Percentiles rank a stretch among this genome's conserved stretches.
Evolutionary conservation across 768 basidiomycete species (phyloP).

Genomic region (Lentinula boryana): DNA sequence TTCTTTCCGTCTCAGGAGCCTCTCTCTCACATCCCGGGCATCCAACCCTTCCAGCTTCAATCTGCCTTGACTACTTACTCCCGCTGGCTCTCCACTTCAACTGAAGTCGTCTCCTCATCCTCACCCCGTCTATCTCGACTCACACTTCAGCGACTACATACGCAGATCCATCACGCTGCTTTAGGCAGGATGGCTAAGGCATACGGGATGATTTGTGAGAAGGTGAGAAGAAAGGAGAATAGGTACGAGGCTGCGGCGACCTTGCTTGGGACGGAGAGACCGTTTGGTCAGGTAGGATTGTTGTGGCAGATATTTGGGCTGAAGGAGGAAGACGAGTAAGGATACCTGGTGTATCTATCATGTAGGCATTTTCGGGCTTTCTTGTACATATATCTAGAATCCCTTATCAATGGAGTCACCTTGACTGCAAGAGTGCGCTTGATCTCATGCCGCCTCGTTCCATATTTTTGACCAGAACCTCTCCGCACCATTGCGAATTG

Average conservation of each 20-base stretch:
- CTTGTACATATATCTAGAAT: too few species aligned
- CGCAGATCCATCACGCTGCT: slow-evolving; percentile 70
- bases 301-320: slow-evolving; percentile 78
- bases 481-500: too few species aligned
- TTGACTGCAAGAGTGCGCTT: too few species aligned
- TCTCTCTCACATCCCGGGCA: slow-evolving; percentile 67
- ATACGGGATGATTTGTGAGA: slow-evolving; percentile 71
- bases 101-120: slow-evolving; percentile 76
- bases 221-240: slow-evolving; percentile 69
- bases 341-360: too few species aligned
- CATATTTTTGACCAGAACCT: too few species aligned
- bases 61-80: slow-evolving; percentile 67
- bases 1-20: slow-evolving; percentile 38
- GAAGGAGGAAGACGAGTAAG: slow-evolving; percentile 29
- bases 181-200: slow-evolving; percentile 60
- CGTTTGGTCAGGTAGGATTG: slow-evolving; percentile 72
- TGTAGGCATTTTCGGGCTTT: too few species aligned
- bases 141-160: slow-evolving; percentile 57
- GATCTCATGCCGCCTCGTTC: too few species aligned
- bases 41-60: slow-evolving; percentile 59
- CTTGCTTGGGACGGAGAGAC: slow-evolving; percentile 73
- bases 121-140: slow-evolving; percentile 76
- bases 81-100: slow-evolving; percentile 67
- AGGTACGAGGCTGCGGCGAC: slow-evolving; percentile 91
- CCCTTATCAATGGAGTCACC: too few species aligned